A percentile compares a stretch with the other conserved stretches of the same genome.
Conservation (phyloP, 2,329 filamentous ascomycete genomes). For the Colletotrichum lindemuthianum region DNA sequence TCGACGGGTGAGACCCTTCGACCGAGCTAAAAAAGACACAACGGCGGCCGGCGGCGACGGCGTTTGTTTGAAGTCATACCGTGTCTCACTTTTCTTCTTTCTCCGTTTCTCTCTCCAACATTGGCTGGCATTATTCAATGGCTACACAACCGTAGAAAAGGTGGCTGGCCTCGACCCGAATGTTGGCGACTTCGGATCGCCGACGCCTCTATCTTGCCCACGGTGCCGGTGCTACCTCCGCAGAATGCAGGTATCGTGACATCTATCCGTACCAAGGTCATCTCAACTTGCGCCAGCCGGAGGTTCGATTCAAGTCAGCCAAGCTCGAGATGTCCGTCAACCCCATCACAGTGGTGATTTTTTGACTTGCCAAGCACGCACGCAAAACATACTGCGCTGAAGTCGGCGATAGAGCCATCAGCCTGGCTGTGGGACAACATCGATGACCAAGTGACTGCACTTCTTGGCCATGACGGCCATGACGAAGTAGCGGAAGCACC, state of each 20-base stretch:
- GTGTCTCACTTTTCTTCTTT: conserved; percentile 28
- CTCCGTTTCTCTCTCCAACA: no score
- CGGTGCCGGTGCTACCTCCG: neutral
- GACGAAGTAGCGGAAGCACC: conserved; percentile 2
- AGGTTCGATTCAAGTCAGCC: no score
- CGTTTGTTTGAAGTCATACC: conserved; percentile 3
- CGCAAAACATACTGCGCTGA: neutral
- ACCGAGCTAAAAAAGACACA: neutral
- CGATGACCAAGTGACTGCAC: conserved; percentile 1
- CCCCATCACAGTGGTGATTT: neutral
- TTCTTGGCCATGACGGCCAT: conserved; percentile 3
- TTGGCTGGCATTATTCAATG: conserved; percentile 7
- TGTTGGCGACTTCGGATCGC: no score
- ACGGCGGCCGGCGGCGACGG: conserved; percentile 12
- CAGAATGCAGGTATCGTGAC: neutral
- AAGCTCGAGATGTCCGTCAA: neutral
- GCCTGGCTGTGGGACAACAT: neutral
- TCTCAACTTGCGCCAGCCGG: no score
- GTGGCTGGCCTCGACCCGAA: conserved; percentile 6
- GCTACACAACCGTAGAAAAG: conserved; percentile 7
- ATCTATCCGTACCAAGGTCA: no score
- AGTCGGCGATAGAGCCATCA: neutral
- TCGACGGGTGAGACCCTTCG: neutral
- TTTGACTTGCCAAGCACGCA: conserved; percentile 3
- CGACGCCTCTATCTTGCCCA: no score